Evolutionary conservation across 164 flowering plant species (phyloP), one percentile per base, ranked within the genome.

Genomic region (Taxillus chinensis): DNA sequence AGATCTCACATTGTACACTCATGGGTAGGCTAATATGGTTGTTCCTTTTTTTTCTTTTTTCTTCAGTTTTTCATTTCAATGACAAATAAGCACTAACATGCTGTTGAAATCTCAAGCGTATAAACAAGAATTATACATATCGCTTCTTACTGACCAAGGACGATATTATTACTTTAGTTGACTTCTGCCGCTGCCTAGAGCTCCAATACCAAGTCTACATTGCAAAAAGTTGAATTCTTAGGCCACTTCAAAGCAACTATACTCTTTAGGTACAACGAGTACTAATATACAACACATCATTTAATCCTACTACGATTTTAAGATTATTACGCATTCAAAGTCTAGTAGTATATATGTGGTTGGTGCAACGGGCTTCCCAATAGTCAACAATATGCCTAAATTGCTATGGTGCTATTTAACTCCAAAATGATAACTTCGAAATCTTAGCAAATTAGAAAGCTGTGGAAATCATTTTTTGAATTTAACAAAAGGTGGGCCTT

Each of bases 201-300:
- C 80, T 81, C 85, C 81, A 81, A 55, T 57, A 81, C 85, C 60
- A 81, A 70, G 68, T 81, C 85, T 81, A 38, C 77, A 66, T 59
- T 7, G 59, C 50, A 63, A 64, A 59, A 11, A 41, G 57, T 14
- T 38, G 11, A 64, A 12, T 48, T 27, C 27, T 27, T 27, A 27
- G 27, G 27, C 27, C 27, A 27, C 27, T 27, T 27, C 27, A 27
- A 27, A 27, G 27, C 27, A 27, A 27, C 27, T 2, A 27, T 27
- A 27, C 27, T 27, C 27, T 27, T 27, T 27, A 27, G 1, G 27
- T 27, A 0, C 27, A 2, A n/a, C n/a, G n/a, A n/a, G n/a, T n/a
- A 46, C 8, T 3, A 48, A 4, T 11, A 48, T 48, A 3, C 13
- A 4, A 8, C 13, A 7, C 13, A 11, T 48, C 12, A 11, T 48